phyloP scores from a whole-genome alignment of 1,284 basidiomycete species.

The Papiliotrema flavescens region DNA sequence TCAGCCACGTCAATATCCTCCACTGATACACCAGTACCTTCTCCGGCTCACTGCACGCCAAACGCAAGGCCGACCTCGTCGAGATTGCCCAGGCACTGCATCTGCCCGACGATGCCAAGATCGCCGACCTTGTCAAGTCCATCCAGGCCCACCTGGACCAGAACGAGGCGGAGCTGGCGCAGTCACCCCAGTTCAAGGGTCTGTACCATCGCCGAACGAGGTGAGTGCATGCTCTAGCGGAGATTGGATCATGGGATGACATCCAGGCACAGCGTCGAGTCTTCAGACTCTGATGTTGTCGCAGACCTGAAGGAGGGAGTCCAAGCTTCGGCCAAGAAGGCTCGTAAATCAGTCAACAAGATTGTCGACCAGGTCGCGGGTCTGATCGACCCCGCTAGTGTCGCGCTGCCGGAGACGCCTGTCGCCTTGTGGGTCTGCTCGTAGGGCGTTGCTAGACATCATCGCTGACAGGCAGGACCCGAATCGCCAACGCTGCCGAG shows the following conservation, averaged over 20 bases:
- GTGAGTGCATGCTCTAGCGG: not conserved
- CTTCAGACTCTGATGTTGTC: slow-evolving; percentile 20
- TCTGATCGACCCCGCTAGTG: slow-evolving; percentile 32
- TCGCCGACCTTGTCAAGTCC: slow-evolving; percentile 26
- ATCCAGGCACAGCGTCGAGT: slow-evolving; percentile 15
- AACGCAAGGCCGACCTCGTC: slow-evolving; percentile 40
- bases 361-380: slow-evolving; percentile 24
- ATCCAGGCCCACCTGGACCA: slow-evolving; percentile 38
- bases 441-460: not conserved
- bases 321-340: slow-evolving; percentile 12
- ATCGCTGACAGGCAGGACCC: not conserved
- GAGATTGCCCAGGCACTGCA: slow-evolving; percentile 41
- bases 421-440: slow-evolving; percentile 22
- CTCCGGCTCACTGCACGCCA: slow-evolving; percentile 33
- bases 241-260: not conserved
- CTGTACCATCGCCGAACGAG: slow-evolving; percentile 29
- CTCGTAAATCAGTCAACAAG: slow-evolving; percentile 35
- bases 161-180: slow-evolving; percentile 21
- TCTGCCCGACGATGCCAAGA: slow-evolving; percentile 20
- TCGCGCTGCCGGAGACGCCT: slow-evolving; percentile 40
- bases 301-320: slow-evolving; percentile 24
- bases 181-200: slow-evolving; percentile 36
- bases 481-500: not conserved
- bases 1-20: not conserved
- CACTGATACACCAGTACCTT: slow-evolving; percentile 11